Base-by-base conservation (phyloP, 345 rosid genomes). In the Brassica rapa region DNA sequence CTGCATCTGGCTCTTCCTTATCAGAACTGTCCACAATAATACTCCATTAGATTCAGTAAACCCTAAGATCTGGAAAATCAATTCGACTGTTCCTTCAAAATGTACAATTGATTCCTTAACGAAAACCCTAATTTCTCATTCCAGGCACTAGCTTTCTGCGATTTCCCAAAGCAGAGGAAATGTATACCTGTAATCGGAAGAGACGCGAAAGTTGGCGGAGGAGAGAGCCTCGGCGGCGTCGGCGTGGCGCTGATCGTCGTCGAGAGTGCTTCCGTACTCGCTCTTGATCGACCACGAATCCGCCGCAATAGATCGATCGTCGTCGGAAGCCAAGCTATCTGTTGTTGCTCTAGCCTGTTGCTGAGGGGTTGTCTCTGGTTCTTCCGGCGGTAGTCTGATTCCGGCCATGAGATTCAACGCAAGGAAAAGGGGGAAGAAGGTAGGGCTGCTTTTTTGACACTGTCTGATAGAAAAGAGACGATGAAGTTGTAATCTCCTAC, bases 251-350 rank as follows among this genome's bases (percentile, higher is more conserved):
- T 94, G 98, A 78, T 92, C 98, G 79, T 94, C 98, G 62, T 94
- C 98, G 71, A 94, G 93, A 59, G 98, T 94, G 86, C 98, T 92
- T 59, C 98, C 98, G 46, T 94, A 94, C 74, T 94, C 98, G 77
- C 98, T 94, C 88, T 91, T 94, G 66, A 94, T 92, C 14, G 98
- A 94, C 98, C 98, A 94, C 9, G 98, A 94, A 83, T 94, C 98
- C 5, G 98, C 98, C 30, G 98, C 98, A 2, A 94, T 87, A 19
- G 98, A 95, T 59, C 98, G 88, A 73, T 95, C 99, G 81, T 95
- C 99, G 82, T 95, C 98, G n/a, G 99, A 95, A 56, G 89, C 88
- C 77, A 89, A 85, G 85, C 92, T 96, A 37, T 93, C 98, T 2
- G 82, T 56, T 7, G 83, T 25, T 11, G 81, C 19, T 66, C 81